Base-by-base conservation (phyloP, 257 asterid genomes). In the Ilex aquifolium region DNA sequence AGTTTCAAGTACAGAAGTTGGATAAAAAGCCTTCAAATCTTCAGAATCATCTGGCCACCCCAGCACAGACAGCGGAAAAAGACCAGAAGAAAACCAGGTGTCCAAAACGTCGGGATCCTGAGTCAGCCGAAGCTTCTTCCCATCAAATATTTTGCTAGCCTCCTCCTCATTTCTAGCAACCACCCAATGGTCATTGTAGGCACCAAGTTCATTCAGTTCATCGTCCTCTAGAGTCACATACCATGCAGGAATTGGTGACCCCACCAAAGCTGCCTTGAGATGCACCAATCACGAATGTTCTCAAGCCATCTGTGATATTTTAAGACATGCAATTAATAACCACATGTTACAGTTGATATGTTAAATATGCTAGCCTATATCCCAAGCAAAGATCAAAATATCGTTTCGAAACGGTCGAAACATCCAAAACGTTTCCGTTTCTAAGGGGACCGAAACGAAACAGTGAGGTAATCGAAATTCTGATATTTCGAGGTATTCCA, bases 261-360 rank as follows among this genome's bases (percentile, higher is more conserved):
- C 99, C 97, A 92, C 99, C 99, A 92, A 70, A 92, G 93, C 75
- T 92, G 99, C 76, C 99, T 83, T 67, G 99, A 92, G 72, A 92
- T 78, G 80, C 99, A 92, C 97, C 99, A 92, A 77, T 89, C 97
- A 61, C 88, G 96, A 68, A 89, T 92, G 62, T 92, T 89, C 76
- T 87, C 97, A 59, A 92, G 99, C 99, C 99, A 92, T 79, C 97
- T 92, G 83, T 72, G 73, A 72, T 17, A 63, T 57, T 51, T 69
- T 70, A 21, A 62, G 54, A 60, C 46, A 31, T 39, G 27, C 27
- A 21, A 21, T 30, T 16, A 57, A 15, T 31, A 4, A 17, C 9
- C 56, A 15, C 10, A 32, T 32, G 54, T 32, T 29, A 51, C 61
- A 57, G 32, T 31, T 14, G 27, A 21, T 0, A 27, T 15, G 13